phyloP scores from a whole-genome alignment of 1,284 basidiomycete genomes.

The Pseudozyma hubeiensis region DNA sequence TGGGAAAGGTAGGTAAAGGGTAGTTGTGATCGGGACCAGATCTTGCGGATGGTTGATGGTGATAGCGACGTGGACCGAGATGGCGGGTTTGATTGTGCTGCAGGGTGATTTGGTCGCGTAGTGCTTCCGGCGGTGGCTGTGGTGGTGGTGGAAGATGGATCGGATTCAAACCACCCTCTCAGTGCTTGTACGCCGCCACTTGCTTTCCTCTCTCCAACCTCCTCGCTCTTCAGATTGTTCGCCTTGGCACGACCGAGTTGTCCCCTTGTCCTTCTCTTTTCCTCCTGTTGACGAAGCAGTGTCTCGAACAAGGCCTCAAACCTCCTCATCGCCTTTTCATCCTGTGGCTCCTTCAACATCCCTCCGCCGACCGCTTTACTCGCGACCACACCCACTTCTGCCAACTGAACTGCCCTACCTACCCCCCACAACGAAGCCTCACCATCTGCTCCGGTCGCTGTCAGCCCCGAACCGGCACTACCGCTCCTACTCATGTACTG shows the following conservation, averaged over 20 bases:
- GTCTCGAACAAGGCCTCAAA: slow-evolving; percentile 34
- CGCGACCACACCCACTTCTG: slow-evolving; percentile 3
- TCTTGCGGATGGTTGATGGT: slow-evolving; percentile 8
- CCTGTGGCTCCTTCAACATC: slow-evolving; percentile 19
- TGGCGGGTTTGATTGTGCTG: too few species aligned
- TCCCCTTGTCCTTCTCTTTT: slow-evolving; percentile 1
- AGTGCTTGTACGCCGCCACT: slow-evolving; percentile 20
- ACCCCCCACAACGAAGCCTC: slow-evolving; percentile 10
- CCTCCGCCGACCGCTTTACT: not conserved
- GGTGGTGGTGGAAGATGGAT: not conserved
- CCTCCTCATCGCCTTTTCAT: slow-evolving; percentile 12
- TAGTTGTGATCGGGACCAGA: slow-evolving; percentile 30
- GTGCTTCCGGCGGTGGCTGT: not conserved
- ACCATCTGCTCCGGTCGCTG: not conserved
- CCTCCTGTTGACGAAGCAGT: slow-evolving; percentile 2
- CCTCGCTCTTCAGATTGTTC: not conserved
- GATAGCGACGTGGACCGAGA: slow-evolving; percentile 2
- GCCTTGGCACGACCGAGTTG: not conserved
- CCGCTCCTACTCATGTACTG: slow-evolving; percentile 15
- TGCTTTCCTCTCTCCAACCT: not conserved
- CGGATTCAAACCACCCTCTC: slow-evolving; percentile 44
- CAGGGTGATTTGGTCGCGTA: not conserved
- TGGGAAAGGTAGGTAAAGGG: slow-evolving; percentile 12
- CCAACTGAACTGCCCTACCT: slow-evolving; percentile 21
- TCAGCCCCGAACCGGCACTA: slow-evolving; percentile 17